phyloP scores from a whole-genome alignment of 78 protist genomes.

The Dictyostelium capitatum region DNA sequence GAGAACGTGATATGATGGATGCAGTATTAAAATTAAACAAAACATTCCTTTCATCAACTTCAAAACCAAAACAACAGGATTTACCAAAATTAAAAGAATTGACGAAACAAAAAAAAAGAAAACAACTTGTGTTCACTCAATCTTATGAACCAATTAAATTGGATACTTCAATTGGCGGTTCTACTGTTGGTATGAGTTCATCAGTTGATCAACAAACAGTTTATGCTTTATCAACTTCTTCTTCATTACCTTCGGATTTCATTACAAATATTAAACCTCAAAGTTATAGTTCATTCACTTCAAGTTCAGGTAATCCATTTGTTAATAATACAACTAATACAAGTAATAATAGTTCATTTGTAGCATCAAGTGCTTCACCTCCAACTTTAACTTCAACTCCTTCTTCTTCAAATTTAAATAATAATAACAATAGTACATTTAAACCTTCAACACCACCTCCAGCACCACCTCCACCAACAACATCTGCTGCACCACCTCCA shows the following conservation, averaged over 20 bases:
- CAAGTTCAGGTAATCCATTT: not conserved
- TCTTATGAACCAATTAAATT: constrained; percentile 3
- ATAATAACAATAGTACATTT: not conserved
- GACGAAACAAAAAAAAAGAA: constrained; percentile 62
- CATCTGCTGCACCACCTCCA: not conserved
- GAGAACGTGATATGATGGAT: constrained; percentile 71
- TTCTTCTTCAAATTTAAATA: not conserved
- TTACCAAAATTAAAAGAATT: constrained; percentile 26
- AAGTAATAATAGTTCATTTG: not conserved
- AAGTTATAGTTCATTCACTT: not conserved
- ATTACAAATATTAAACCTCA: not conserved
- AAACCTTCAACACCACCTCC: not conserved
- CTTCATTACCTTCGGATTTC: not conserved
- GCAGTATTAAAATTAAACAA: constrained; percentile 47
- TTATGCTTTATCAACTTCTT: not conserved
- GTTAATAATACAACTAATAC: not conserved
- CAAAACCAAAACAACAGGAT: constrained; percentile 21
- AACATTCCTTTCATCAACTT: not conserved
- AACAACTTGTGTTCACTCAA: constrained; percentile 15
- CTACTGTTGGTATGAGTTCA: not conserved
- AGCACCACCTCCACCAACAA: not conserved
- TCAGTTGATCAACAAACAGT: not conserved
- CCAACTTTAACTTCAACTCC: not conserved
- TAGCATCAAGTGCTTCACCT: not conserved
- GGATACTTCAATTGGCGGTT: not conserved